Percentiles rank a stretch among this genome's conserved stretches.
These are phyloP conservation scores for Acanthamoeba triangularis DNA, from an alignment of 208 protist species.

Conservation along the genomic window DNA sequence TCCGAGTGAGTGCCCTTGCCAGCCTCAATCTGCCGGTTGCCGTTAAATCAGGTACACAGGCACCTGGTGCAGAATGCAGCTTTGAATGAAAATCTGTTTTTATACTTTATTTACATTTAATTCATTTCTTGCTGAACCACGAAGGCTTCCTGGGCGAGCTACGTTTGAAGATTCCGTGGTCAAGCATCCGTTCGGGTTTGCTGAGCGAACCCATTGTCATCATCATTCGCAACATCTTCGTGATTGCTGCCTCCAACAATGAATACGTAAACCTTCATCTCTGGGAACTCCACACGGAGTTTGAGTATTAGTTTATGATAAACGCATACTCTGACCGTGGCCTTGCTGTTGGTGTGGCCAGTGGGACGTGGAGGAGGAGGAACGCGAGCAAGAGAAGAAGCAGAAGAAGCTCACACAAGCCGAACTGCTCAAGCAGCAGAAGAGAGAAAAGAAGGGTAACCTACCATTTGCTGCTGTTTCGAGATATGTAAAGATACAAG, in stretches of 20 bases:
- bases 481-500: neutral
- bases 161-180: slow-evolving; percentile 67
- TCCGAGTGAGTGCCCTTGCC: slow-evolving; percentile 37
- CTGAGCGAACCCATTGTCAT: slow-evolving; percentile 74
- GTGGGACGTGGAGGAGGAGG: slow-evolving; percentile 54
- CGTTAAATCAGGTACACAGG: slow-evolving; percentile 61
- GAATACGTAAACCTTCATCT: slow-evolving; percentile 35
- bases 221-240: slow-evolving; percentile 46
- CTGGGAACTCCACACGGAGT: neutral
- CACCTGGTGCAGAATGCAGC: neutral
- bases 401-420: slow-evolving; percentile 72
- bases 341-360: neutral
- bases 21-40: slow-evolving; percentile 56
- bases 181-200: slow-evolving; percentile 42
- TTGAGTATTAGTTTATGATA: neutral
- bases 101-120: neutral
- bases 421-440: slow-evolving; percentile 52
- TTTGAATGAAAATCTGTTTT: neutral
- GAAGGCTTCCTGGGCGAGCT: slow-evolving; percentile 70
- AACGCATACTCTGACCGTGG: neutral
- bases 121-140: neutral
- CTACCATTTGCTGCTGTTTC: neutral
- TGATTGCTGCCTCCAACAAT: slow-evolving; percentile 48
- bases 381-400: slow-evolving; percentile 71
- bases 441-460: slow-evolving; percentile 13